phyloP scores from a whole-genome alignment of 148 eudicot genomes.

The Polygonum maritimum region DNA sequence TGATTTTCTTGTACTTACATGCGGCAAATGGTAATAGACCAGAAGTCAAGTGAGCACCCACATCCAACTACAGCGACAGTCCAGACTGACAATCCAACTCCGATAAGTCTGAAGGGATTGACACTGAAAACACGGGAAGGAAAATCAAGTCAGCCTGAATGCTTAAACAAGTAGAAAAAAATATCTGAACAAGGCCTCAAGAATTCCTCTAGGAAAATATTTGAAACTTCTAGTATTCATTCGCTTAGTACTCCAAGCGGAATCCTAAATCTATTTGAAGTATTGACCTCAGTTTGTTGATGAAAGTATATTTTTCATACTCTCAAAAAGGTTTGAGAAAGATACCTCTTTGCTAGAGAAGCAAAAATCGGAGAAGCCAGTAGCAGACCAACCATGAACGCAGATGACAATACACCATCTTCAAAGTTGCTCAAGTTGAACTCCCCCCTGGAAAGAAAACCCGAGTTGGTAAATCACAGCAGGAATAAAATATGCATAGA shows the following conservation, averaged over 20 bases:
- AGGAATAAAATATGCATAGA: background rate
- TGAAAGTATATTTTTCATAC: background rate
- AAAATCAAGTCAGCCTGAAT: background rate
- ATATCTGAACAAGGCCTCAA: background rate
- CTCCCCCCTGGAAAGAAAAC: constrained; percentile 47
- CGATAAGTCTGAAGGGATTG: constrained; percentile 94
- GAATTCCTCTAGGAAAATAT: background rate
- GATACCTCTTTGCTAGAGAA: constrained; percentile 70
- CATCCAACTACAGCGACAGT: constrained; percentile 72
- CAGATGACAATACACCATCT: constrained; percentile 94
- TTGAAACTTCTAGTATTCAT: background rate
- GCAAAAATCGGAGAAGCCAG: constrained; percentile 92
- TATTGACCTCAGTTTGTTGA: background rate
- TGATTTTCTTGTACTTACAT: constrained; percentile 46
- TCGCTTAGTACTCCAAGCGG: background rate
- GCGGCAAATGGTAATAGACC: constrained; percentile 75
- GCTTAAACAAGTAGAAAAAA: background rate
- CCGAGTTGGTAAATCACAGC: background rate
- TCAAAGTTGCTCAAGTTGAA: constrained; percentile 75
- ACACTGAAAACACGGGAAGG: constrained; percentile 36
- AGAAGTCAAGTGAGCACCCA: constrained; percentile 68
- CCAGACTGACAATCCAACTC: constrained; percentile 90
- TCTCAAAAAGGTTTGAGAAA: background rate
- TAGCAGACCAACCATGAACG: constrained; percentile 97
- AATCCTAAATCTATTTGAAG: background rate